Base-by-base conservation (phyloP, 148 eudicot species). In the Tetragonia tetragonoides region DNA sequence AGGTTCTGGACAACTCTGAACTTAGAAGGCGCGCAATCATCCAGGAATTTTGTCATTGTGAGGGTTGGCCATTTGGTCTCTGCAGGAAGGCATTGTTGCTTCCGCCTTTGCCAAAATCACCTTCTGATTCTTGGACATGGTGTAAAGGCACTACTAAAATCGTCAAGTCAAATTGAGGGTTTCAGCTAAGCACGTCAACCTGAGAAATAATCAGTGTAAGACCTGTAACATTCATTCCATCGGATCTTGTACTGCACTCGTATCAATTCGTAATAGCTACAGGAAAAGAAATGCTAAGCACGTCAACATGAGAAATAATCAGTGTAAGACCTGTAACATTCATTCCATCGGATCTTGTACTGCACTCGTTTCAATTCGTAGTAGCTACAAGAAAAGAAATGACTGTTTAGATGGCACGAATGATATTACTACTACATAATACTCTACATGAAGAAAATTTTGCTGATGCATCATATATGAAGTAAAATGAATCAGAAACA, bases 41-140 rank as follows among this genome's bases (percentile, higher is more conserved):
- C 28, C 87, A 80, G 54, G 91, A 91, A 85, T 67, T 95, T 2
- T 66, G 88, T 42, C 88, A 89, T 37, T 92, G 94, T 67, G 87
- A 92, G 76, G 98, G 98, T 5, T 92, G 98, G 98, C 98, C 98
- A 0, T 95, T 95, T 56, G 98, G 98, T 14, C 87, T 95, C 24
- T 92, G 89, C 66, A 61, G 90, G 67, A 95, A 85, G 87, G 87
- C 87, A 5, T 56, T 95, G 75, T 77, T 94, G 83, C 89, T 92
- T 80, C 99, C 99, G 7, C 99, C 99, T 40, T 85, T 92, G 80
- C 99, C 97, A 1, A 92, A 89, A 77, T 91, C 99, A 2, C 97
- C 99, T 1, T 82, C 97, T 0, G 94, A 92, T 24, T 89, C 99
- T 68, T 95, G 99, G 99, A 80, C 84, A 18, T 95, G 99, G 99